phyloP scores from a whole-genome alignment of 129 eudicot genomes.

The Tagetes patula region DNA sequence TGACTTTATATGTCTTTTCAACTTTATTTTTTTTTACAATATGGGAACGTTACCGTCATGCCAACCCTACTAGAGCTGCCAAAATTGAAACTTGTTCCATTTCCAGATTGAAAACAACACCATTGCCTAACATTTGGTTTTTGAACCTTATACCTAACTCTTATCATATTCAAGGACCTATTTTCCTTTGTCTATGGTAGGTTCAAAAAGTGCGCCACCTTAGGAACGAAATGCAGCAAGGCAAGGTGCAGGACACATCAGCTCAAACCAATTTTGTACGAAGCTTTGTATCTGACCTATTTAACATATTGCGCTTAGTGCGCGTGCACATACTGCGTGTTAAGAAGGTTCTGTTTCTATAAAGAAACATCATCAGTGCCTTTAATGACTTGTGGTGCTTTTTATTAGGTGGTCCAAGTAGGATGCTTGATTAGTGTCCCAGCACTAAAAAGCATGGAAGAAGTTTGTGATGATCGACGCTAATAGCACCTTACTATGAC shows the following conservation, averaged over 20 bases:
- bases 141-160: slow-evolving; percentile 24
- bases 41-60: background rate
- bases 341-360: slow-evolving; percentile 15
- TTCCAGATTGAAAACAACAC: slow-evolving; percentile 14
- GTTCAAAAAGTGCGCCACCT: background rate
- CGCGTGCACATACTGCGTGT: slow-evolving; percentile 12
- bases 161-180: slow-evolving; percentile 20
- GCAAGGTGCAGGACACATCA: background rate
- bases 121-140: slow-evolving; percentile 18
- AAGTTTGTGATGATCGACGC: slow-evolving; percentile 11
- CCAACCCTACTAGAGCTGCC: slow-evolving; percentile 17
- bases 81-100: slow-evolving; percentile 8
- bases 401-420: slow-evolving; percentile 13
- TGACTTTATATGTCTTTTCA: slow-evolving; percentile 15
- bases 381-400: slow-evolving; percentile 20
- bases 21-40: slow-evolving; percentile 12
- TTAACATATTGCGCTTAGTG: slow-evolving; percentile 25
- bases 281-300: slow-evolving; percentile 10
- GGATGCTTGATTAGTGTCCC: slow-evolving; percentile 22
- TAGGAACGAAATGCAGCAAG: background rate
- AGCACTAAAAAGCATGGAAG: slow-evolving; percentile 9
- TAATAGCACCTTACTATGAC: slow-evolving; percentile 10
- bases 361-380: slow-evolving; percentile 14
- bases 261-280: slow-evolving; percentile 1
- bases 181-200: slow-evolving; percentile 14